Conservation (phyloP, 2,329 filamentous ascomycete species). For the Arthrobotrys pseudoclavata region DNA sequence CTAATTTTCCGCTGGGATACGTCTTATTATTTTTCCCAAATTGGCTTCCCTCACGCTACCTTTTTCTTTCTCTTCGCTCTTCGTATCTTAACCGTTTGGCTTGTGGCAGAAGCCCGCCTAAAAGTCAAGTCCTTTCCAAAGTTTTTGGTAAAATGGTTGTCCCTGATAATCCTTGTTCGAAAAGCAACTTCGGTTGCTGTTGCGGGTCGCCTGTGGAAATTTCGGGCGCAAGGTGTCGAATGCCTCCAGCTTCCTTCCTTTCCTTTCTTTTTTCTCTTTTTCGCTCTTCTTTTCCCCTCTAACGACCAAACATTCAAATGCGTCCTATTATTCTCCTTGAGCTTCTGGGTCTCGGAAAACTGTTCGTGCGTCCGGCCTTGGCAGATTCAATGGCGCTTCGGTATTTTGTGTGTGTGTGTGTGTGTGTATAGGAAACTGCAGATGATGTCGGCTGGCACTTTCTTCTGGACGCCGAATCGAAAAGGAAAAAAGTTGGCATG, state of each 20-base stretch:
- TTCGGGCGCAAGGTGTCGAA: constrained; percentile 48
- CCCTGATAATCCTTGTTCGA: constrained; percentile 60
- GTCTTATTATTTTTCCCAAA: constrained; percentile 60
- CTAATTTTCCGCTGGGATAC: constrained; percentile 37
- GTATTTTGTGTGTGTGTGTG: constrained; percentile 28
- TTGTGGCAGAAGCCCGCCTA: constrained; percentile 37
- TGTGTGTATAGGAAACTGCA: constrained; percentile 21
- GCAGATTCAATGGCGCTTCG: constrained; percentile 48
- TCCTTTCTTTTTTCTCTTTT: not conserved
- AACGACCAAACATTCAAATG: constrained; percentile 26
- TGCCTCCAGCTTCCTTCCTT: constrained; percentile 37
- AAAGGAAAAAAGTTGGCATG: constrained; percentile 36
- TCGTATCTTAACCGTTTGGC: constrained; percentile 59
- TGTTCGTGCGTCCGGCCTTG: constrained; percentile 49
- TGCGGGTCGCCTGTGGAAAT: constrained; percentile 59
- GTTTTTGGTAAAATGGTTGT: constrained; percentile 49
- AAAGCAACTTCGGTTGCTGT: constrained; percentile 57
- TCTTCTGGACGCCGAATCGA: constrained; percentile 52
- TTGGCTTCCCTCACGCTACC: constrained; percentile 41
- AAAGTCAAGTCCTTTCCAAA: constrained; percentile 27
- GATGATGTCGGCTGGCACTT: constrained; percentile 36
- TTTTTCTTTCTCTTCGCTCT: constrained; percentile 29
- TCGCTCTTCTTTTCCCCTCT: constrained; percentile 7
- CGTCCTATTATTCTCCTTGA: constrained; percentile 47
- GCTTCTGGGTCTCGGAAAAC: constrained; percentile 51